A percentile compares a stretch with the other conserved stretches of the same genome.
Evolutionary conservation across 2,329 filamentous ascomycete species (phyloP).

Genomic region (Colletotrichum plurivorum): DNA sequence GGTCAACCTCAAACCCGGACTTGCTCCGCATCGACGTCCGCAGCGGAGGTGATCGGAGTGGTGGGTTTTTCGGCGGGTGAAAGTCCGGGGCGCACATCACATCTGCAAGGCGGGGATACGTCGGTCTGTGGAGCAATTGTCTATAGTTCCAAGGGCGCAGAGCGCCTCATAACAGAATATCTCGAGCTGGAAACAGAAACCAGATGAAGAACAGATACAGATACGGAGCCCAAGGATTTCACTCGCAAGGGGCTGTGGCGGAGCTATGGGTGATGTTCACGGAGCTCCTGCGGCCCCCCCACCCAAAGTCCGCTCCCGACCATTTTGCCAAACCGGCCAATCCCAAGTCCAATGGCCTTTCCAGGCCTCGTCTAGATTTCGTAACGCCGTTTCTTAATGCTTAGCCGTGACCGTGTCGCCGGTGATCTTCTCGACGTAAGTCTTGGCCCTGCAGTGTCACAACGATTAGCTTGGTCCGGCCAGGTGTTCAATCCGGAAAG

Average conservation of each 20-base stretch:
- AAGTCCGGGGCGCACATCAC: not conserved
- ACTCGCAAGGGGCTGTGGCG: constrained; percentile 33
- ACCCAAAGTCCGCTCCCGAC: constrained; percentile 20
- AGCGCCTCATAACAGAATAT: constrained; percentile 12
- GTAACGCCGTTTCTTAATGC: constrained; percentile 69
- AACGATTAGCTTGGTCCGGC: constrained; percentile 44
- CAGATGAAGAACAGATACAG: constrained; percentile 34
- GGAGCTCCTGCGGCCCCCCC: constrained; percentile 20
- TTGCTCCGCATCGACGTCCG: constrained; percentile 4
- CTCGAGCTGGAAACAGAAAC: constrained; percentile 25
- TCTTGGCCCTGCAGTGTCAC: constrained; percentile 69
- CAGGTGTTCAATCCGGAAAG: not conserved
- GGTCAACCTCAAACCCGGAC: constrained; percentile 11
- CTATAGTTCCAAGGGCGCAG: constrained; percentile 28
- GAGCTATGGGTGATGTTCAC: constrained; percentile 6
- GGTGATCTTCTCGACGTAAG: constrained; percentile 76
- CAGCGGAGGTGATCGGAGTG: not conserved
- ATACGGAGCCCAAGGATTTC: constrained; percentile 34
- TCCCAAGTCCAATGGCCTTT: constrained; percentile 28
- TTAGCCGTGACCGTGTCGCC: constrained; percentile 76
- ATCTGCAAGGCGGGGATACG: not conserved
- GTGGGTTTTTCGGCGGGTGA: not conserved
- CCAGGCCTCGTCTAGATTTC: constrained; percentile 40
- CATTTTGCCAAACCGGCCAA: constrained; percentile 14
- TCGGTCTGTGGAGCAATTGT: constrained; percentile 16